Base-by-base conservation (phyloP, 192 early-diverging fungal genomes). In the Spizellomyces punctatus region DNA sequence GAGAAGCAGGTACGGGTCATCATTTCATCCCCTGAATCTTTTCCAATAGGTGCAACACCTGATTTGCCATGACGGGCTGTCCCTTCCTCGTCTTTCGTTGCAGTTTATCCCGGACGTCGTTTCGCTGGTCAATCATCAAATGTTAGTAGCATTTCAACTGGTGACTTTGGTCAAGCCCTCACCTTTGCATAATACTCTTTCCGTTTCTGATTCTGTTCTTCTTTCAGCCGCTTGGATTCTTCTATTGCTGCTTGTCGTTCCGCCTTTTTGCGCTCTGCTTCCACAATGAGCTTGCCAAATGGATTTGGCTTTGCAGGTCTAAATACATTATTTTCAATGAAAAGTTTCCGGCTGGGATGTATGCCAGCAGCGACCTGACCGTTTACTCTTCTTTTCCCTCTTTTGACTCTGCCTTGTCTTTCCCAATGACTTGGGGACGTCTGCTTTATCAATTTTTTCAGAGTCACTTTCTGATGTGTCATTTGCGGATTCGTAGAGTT, bases 61-160 rank as follows among this genome's bases (percentile, higher is more conserved):
- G 71, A 61, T 73, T 76, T 2, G 71, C 72, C 78, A 80, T 80
- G 19, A 80, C 74, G 9, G 78, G 78, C 54, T 80, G 78, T n/a
- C 78, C 78, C 56, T 72, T 76, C 10, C 66, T 58, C n/a, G 78
- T 80, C 58, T 70, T 72, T 22, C 60, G 69, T 49, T 68, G 52
- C 46, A 79, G 36, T 21, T 73, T 58, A 8, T 22, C 17, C 3
- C 66, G 63, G 4, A 50, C 65, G 8, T 72, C 46, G 19, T 67
- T 68, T 6, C 78, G 44, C 71, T 79, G 71, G 36, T 36, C 27
- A 36, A 36, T 36, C 27, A 3, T 36, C 27, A 36, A 57, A 62
- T 10, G 21, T 68, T 6, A 21, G 14, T 63, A 5, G 41, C 12
- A 58, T 36, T 14, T 62, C 17, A 54, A 45, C 42, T 71, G 21